These are phyloP conservation scores for Alternaria panax DNA, from an alignment of 2,329 filamentous ascomycete species.

Conservation along the genomic window DNA sequence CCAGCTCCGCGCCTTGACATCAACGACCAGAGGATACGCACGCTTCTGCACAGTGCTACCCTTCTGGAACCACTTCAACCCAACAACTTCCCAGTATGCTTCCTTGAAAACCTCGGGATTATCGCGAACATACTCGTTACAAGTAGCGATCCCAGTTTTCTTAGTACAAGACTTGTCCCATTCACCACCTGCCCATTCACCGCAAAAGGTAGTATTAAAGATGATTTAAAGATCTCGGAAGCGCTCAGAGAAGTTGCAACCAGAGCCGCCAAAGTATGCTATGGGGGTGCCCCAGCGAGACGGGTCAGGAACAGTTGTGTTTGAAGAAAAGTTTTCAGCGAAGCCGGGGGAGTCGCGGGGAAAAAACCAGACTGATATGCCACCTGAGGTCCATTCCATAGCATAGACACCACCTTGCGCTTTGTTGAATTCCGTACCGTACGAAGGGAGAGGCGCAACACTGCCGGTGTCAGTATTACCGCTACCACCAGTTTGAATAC, in stretches of 20 bases:
- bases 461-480: not conserved
- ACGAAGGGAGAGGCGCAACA: constrained; percentile 33
- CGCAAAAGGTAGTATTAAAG: constrained; percentile 62
- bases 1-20: not conserved
- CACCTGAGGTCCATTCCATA: constrained; percentile 48
- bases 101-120: constrained; percentile 41
- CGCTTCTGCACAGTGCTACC: not conserved
- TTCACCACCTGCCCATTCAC: constrained; percentile 62
- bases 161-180: constrained; percentile 58
- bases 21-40: not conserved
- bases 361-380: constrained; percentile 55
- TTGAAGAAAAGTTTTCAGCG: not conserved
- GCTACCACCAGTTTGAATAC: not conserved
- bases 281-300: constrained; percentile 36
- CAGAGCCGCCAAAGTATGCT: constrained; percentile 50
- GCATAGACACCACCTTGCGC: constrained; percentile 51
- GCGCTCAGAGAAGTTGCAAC: constrained; percentile 55
- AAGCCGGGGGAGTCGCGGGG: constrained; percentile 26
- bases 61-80: constrained; percentile 38
- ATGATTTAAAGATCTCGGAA: constrained; percentile 48
- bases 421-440: constrained; percentile 45
- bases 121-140: constrained; percentile 42
- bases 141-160: constrained; percentile 58
- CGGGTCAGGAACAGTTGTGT: constrained; percentile 22
- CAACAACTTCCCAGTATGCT: constrained; percentile 47